These are phyloP conservation scores for Tricholoma sp. DNA, from an alignment of 768 basidiomycete genomes.

Conservation along the genomic window DNA sequence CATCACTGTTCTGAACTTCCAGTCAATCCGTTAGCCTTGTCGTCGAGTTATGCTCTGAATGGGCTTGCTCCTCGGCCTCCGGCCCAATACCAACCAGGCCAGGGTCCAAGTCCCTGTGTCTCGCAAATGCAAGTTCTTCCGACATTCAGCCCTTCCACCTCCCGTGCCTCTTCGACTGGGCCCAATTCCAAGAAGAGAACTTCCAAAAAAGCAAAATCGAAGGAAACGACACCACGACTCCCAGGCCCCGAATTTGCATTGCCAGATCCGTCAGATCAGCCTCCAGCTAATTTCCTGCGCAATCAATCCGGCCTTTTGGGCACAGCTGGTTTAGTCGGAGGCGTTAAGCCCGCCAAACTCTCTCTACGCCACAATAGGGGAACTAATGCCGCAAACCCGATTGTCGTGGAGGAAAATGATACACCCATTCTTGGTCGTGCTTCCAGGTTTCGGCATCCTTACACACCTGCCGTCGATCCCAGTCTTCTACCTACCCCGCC, in stretches of 20 bases:
- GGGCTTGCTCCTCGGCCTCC: slow-evolving; percentile 33
- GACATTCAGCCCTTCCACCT: slow-evolving; percentile 11
- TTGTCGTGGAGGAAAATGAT: slow-evolving; percentile 56
- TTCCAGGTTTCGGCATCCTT: slow-evolving; percentile 15
- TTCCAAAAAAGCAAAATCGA: slow-evolving; percentile 28
- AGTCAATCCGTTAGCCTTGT: slow-evolving; percentile 72
- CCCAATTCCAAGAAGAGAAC: slow-evolving; percentile 25
- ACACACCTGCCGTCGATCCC: slow-evolving; percentile 30
- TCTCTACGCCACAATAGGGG: slow-evolving; percentile 42
- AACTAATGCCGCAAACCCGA: slow-evolving; percentile 55
- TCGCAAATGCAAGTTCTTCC: slow-evolving; percentile 4
- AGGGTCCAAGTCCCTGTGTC: slow-evolving; percentile 6
- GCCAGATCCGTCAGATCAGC: slow-evolving; percentile 56
- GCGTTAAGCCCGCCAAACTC: slow-evolving; percentile 54
- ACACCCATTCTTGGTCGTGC: slow-evolving; percentile 22
- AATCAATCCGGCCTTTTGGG: slow-evolving; percentile 71
- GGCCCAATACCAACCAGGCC: slow-evolving; percentile 21
- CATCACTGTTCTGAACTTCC: slow-evolving; percentile 83
- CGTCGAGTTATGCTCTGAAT: slow-evolving; percentile 35
- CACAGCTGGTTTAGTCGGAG: slow-evolving; percentile 63
- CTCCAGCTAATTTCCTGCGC: slow-evolving; percentile 66
- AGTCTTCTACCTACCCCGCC: slow-evolving; percentile 43
- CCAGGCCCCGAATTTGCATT: slow-evolving; percentile 53
- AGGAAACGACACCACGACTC: slow-evolving; percentile 40
- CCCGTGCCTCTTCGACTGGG: slow-evolving; percentile 19